Evolutionary conservation across 305 asterid genomes (phyloP).

Genomic region (Plantago coronopus): DNA sequence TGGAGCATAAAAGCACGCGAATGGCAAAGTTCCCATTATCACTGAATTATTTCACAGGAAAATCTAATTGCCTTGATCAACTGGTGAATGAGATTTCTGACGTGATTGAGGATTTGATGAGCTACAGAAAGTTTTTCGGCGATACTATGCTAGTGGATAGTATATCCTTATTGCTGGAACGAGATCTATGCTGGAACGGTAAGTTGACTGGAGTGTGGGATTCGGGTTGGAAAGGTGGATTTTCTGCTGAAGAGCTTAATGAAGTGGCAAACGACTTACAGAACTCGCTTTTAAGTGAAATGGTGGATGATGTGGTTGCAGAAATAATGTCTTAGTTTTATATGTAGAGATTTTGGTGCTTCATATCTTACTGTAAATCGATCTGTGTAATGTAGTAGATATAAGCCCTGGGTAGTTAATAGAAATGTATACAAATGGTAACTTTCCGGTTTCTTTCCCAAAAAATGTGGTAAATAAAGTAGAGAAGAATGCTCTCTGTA

Average conservation of each 20-base stretch:
- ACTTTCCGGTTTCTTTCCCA: neutral
- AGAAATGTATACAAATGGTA: neutral
- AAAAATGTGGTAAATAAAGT: slow-evolving; percentile 2
- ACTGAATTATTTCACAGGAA: slow-evolving; percentile 13
- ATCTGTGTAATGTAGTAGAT: neutral
- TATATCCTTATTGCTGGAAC: slow-evolving; percentile 33
- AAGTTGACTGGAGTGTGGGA: slow-evolving; percentile 53
- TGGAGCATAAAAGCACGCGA: slow-evolving; percentile 41
- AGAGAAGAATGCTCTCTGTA: neutral
- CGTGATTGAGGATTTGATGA: slow-evolving; percentile 43
- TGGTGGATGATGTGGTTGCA: slow-evolving; percentile 38
- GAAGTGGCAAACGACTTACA: slow-evolving; percentile 47
- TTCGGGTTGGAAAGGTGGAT: slow-evolving; percentile 55
- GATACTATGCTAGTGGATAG: slow-evolving; percentile 32
- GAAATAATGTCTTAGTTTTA: slow-evolving; percentile 24
- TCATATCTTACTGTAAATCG: neutral
- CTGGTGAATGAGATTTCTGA: slow-evolving; percentile 42
- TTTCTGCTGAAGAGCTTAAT: slow-evolving; percentile 41
- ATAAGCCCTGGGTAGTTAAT: neutral
- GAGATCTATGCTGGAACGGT: slow-evolving; percentile 47
- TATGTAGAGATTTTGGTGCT: slow-evolving; percentile 9
- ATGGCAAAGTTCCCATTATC: slow-evolving; percentile 24
- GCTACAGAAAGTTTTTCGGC: slow-evolving; percentile 26
- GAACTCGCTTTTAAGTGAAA: slow-evolving; percentile 41
- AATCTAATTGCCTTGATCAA: slow-evolving; percentile 28